These are phyloP conservation scores for Calonectria pseudoreteaudii DNA, from an alignment of 2,329 filamentous ascomycete genomes.

Conservation along the genomic window DNA sequence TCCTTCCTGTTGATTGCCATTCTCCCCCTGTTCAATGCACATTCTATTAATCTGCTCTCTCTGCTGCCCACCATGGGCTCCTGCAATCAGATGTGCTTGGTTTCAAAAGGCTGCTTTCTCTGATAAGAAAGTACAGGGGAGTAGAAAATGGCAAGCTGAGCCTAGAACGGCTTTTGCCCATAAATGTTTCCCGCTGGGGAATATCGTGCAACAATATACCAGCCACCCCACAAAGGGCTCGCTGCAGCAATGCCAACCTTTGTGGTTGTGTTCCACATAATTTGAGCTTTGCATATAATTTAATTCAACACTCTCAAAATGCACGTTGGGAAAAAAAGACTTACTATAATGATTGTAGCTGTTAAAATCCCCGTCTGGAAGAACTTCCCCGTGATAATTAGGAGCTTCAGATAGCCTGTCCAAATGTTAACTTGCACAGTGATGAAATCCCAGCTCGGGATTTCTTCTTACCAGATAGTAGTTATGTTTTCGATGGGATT, in stretches of 20 bases:
- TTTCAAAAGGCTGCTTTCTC: neutral
- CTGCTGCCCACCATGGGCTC: neutral
- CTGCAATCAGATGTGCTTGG: neutral
- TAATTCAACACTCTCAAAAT: neutral
- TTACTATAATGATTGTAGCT: neutral
- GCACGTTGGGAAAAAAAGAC: neutral
- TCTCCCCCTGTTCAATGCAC: too few species aligned
- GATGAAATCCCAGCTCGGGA: too few species aligned
- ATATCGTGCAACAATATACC: neutral
- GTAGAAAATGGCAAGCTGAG: neutral
- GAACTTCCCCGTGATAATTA: neutral
- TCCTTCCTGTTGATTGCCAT: too few species aligned
- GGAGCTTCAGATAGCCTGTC: neutral
- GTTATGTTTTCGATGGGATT: neutral
- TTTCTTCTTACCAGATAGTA: neutral
- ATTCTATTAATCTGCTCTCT: neutral
- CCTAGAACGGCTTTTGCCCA: neutral
- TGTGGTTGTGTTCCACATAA: neutral
- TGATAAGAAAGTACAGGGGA: neutral
- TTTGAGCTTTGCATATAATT: neutral
- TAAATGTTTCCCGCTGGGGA: neutral
- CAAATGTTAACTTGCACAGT: neutral
- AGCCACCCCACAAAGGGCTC: neutral
- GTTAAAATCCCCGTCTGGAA: neutral
- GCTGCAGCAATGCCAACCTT: neutral